Evolutionary conservation across 306 rosid species (phyloP).

Genomic region (Vicia faba): DNA sequence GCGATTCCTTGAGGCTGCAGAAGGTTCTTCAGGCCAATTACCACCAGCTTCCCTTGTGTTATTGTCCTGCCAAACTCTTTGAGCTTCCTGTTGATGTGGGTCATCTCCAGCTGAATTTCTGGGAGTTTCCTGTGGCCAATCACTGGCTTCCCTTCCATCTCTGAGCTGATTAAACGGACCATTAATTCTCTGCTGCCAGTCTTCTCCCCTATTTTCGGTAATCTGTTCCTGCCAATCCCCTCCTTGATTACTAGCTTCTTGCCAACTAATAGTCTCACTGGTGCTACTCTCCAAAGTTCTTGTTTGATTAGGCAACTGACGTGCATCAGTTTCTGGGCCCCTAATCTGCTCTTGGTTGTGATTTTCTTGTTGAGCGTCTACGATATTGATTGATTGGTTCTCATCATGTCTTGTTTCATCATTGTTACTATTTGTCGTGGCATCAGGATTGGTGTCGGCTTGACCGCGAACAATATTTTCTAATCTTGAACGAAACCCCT

Average conservation of each 20-base stretch:
- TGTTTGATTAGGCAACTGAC: constrained; percentile 57
- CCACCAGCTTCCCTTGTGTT: constrained; percentile 69
- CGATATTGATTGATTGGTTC: constrained; percentile 55
- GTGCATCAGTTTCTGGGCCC: constrained; percentile 53
- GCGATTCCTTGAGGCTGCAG: constrained; percentile 74
- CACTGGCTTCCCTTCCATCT: constrained; percentile 58
- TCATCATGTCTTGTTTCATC: constrained; percentile 66
- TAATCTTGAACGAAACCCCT: constrained; percentile 88
- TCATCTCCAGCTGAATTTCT: constrained; percentile 64
- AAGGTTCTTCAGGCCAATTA: constrained; percentile 85
- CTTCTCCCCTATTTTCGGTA: constrained; percentile 59
- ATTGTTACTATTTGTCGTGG: constrained; percentile 53
- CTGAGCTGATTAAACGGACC: constrained; percentile 68
- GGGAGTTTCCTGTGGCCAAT: constrained; percentile 68
- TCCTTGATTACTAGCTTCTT: constrained; percentile 64
- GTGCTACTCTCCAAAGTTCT: constrained; percentile 57
- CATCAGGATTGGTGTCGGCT: constrained; percentile 65
- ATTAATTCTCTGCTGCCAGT: constrained; percentile 69
- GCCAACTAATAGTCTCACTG: constrained; percentile 62
- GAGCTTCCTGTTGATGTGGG: constrained; percentile 59
- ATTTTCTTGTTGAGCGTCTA: constrained; percentile 56
- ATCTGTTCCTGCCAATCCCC: constrained; percentile 68
- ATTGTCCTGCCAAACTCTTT: constrained; percentile 68
- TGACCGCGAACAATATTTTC: constrained; percentile 95
- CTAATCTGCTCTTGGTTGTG: constrained; percentile 60